Base-by-base conservation (phyloP, 2,329 filamentous ascomycete species). In the Penicillium fuscoglaucum region DNA sequence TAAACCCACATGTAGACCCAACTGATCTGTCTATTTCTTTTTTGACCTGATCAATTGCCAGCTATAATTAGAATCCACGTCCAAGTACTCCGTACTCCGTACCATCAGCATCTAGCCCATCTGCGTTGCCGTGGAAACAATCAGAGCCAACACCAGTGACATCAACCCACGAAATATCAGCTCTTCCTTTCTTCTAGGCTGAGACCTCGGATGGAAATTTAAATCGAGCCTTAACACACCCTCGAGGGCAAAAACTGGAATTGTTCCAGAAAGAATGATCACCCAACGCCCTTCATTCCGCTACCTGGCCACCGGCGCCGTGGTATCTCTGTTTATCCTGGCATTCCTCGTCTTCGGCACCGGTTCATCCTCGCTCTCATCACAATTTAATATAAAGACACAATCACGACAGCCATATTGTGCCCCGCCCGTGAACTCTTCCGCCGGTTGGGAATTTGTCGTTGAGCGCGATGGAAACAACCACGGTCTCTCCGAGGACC, bases 381-480 rank as follows among this genome's bases (percentile, higher is more conserved):
- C 62, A 21, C 59, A 59, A 48, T 73, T 67, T 59, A 62, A 64
- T 15, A 43, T 68, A 19, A 70, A 72, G 51, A 52, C 60, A 3
- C 35, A 44, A 15, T 17, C 55, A n/a, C 39, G 53, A 26, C 26
- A 55, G 4, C 47, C 45, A 4, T 61, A 55, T 21, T 58, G 44
- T 31, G 15, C 41, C 13, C 51, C 55, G 17, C 24, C 55, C 21
- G 43, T 44, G 8, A 48, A 44, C 28, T 40, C 35, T n/a, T 50
- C 47, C 1, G 51, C 41, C 0, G 39, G 33, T 4, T 77, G 75
- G 75, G 63, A 70, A n/a, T 77, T 76, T 62, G 19, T 61, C 1
- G 61, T 67, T 6, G 57, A 64, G 47, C 70, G 70, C 13, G 74
- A 78, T 64, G 74, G 62, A 13, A 62, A 74, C 57, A 71, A 76